Evolutionary conservation across 345 rosid species (phyloP).

Genomic region (Rhizophora mangle): DNA sequence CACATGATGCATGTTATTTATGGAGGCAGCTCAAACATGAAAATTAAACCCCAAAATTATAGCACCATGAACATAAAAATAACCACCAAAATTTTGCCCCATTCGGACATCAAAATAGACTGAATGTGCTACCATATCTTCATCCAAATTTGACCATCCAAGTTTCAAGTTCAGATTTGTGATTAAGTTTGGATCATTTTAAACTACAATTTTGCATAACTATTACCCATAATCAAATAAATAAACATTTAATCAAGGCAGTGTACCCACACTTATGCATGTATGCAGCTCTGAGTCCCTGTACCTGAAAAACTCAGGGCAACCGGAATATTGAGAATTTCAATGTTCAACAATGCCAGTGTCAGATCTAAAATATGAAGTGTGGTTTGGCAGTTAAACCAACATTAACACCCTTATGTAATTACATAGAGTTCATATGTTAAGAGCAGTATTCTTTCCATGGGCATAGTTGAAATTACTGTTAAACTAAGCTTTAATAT

Average conservation of each 20-base stretch:
- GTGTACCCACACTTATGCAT: not conserved
- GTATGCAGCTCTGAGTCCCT: not conserved
- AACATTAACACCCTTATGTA: not conserved
- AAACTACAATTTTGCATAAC: not conserved
- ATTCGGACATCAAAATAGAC: not conserved
- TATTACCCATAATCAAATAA: not conserved
- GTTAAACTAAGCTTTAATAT: not conserved
- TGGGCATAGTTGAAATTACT: not conserved
- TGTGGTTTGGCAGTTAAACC: not conserved
- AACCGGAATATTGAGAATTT: not conserved
- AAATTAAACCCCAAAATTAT: not conserved
- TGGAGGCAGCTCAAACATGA: not conserved
- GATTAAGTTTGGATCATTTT: not conserved
- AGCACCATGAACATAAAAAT: not conserved
- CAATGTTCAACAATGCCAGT: not conserved
- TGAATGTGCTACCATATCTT: not conserved
- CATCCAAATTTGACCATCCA: not conserved
- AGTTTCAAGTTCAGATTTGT: not conserved
- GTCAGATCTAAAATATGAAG: not conserved
- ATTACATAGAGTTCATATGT: not conserved
- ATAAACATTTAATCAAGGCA: constrained; percentile 1
- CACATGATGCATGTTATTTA: not conserved
- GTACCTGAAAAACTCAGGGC: not conserved
- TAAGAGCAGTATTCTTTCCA: not conserved
- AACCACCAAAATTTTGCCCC: not conserved